Percentiles rank a stretch among this genome's conserved stretches.
These are phyloP conservation scores for Glomus cerebriforme DNA, from an alignment of 192 early-diverging fungal genomes.

Conservation along the genomic window DNA sequence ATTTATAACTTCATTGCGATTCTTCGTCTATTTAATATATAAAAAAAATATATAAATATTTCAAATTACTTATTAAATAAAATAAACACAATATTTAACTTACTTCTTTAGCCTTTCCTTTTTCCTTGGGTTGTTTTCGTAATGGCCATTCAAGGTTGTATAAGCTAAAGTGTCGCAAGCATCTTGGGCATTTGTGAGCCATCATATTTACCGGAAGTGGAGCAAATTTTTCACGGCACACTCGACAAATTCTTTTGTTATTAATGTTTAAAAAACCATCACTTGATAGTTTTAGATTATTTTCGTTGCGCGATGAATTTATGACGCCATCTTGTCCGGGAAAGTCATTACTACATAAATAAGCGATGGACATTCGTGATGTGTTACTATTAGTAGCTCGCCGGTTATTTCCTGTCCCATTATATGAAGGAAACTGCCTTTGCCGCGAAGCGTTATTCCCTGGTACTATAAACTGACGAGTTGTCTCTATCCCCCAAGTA, in stretches of 20 bases:
- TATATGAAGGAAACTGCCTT: not conserved
- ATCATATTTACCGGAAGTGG: not conserved
- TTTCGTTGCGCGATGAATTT: not conserved
- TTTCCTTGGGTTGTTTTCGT: not conserved
- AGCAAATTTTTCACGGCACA: not conserved
- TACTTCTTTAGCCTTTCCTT: conserved; percentile 1
- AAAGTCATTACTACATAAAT: conserved; percentile 1
- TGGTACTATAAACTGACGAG: not conserved
- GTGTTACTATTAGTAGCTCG: not conserved
- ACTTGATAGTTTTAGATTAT: not conserved
- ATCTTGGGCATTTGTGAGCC: not conserved
- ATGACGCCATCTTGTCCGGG: not conserved
- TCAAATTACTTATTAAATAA: too few species aligned
- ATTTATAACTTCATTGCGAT: not conserved
- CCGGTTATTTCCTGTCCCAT: not conserved
- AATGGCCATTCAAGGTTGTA: conserved; percentile 15
- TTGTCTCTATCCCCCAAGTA: not conserved
- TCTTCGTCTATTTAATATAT: not conserved
- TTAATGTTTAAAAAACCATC: not conserved
- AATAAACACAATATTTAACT: not conserved
- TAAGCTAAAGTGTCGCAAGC: conserved; percentile 5
- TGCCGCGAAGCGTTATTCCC: not conserved
- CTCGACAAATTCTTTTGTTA: not conserved
- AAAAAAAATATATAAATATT: too few species aligned
- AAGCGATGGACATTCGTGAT: conserved; percentile 13